A percentile compares a stretch with the other conserved stretches of the same genome.
Conservation (phyloP, 805 yeast species). For the Saturnispora bothae region DNA sequence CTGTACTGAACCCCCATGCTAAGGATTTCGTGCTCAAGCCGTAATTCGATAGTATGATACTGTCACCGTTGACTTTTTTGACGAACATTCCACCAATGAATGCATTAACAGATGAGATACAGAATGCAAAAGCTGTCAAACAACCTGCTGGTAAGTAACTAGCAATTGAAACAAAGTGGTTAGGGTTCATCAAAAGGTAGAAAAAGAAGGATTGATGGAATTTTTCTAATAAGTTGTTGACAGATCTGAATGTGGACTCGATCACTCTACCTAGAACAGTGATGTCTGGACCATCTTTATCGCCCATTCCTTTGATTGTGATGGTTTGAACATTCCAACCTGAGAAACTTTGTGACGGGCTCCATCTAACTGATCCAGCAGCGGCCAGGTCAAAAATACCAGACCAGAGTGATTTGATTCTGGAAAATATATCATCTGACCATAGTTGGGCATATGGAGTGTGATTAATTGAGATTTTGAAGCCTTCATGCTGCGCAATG, state of each 20-base stretch:
- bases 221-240: constrained; percentile 86
- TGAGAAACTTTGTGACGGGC: constrained; percentile 84
- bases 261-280: constrained; percentile 87
- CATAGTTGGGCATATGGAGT: constrained; percentile 36
- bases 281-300: constrained; percentile 51
- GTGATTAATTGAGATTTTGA: constrained; percentile 58
- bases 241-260: constrained; percentile 79
- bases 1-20: constrained; percentile 23
- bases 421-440: constrained; percentile 38
- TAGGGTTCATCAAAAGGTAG: constrained; percentile 71
- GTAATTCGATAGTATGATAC: constrained; percentile 1
- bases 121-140: constrained; percentile 55
- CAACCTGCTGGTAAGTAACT: constrained; percentile 85
- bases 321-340: constrained; percentile 95
- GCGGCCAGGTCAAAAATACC: constrained; percentile 63
- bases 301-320: constrained; percentile 60
- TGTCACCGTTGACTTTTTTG: constrained; percentile 17
- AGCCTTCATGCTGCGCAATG: constrained; percentile 65
- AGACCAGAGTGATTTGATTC: constrained; percentile 47
- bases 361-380: constrained; percentile 46
- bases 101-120: constrained; percentile 54
- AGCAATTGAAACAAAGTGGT: constrained; percentile 81
- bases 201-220: constrained; percentile 96
- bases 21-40: constrained; percentile 21
- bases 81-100: constrained; percentile 32